phyloP scores from a whole-genome alignment of 805 yeast genomes.

The Ogataea nonfermentans region DNA sequence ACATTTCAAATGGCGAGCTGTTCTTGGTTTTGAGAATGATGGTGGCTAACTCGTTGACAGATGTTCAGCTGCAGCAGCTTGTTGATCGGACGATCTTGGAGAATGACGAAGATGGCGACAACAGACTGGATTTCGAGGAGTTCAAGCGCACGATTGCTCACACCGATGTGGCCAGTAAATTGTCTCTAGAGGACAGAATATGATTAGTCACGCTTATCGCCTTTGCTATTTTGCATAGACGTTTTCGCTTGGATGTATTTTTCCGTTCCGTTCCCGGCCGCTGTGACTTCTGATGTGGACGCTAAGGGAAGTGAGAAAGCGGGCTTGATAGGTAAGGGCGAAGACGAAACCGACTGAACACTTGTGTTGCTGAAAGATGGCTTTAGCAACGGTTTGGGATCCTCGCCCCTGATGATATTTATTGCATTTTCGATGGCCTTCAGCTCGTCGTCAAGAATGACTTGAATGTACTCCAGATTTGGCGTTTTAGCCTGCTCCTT shows the following conservation, averaged over 20 bases:
- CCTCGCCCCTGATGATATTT: constrained; percentile 20
- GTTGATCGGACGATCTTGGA: constrained; percentile 97
- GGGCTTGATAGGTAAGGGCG: constrained; percentile 23
- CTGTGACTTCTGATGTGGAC: constrained; percentile 16
- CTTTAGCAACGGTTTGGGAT: constrained; percentile 1
- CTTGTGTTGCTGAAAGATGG: constrained; percentile 2
- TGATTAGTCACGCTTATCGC: constrained; percentile 30
- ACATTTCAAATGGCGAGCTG: constrained; percentile 90
- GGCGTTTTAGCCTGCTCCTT: constrained; percentile 11
- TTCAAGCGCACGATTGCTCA: constrained; percentile 66
- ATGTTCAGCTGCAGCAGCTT: constrained; percentile 86
- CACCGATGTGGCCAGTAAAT: constrained; percentile 33
- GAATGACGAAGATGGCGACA: constrained; percentile 86
- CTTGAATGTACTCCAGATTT: constrained; percentile 15
- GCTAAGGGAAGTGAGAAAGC: constrained; percentile 20
- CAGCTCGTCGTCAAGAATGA: constrained; percentile 27
- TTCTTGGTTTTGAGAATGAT: constrained; percentile 90
- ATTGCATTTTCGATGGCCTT: constrained; percentile 25
- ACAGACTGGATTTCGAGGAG: constrained; percentile 81
- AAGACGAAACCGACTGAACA: constrained; percentile 5
- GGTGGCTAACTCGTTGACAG: constrained; percentile 91
- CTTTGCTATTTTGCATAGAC: constrained; percentile 26
- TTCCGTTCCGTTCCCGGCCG: constrained; percentile 11
- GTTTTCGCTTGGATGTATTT: constrained; percentile 21
- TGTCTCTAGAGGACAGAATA: constrained; percentile 31